These are phyloP conservation scores for Sparassis latifolia DNA, from an alignment of 1,284 basidiomycete species.

Conservation along the genomic window DNA sequence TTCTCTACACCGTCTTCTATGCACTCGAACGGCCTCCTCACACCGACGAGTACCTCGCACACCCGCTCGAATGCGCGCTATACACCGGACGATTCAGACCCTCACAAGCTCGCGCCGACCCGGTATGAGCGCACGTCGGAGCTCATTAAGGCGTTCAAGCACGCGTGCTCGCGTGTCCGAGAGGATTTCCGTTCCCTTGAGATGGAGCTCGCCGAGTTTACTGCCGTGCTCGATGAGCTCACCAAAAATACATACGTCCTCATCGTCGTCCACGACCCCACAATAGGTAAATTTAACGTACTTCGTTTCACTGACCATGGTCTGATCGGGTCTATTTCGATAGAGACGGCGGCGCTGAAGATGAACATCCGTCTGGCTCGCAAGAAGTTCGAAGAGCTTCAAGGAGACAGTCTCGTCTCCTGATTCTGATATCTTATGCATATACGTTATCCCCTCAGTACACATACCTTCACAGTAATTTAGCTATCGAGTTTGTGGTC, in stretches of 20 bases:
- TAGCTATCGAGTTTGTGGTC: no score
- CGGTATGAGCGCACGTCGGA: conserved; percentile 96
- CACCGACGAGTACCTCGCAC: conserved; percentile 10
- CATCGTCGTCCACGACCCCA: conserved; percentile 82
- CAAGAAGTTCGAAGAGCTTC: conserved; percentile 78
- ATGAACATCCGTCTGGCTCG: conserved; percentile 80
- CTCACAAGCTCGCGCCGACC: conserved; percentile 61
- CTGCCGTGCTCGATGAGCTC: conserved; percentile 91
- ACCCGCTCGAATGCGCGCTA: conserved; percentile 12
- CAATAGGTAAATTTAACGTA: conserved; percentile 57
- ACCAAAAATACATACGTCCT: conserved; percentile 94
- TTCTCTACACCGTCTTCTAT: conserved; percentile 24
- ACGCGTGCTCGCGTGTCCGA: conserved; percentile 77
- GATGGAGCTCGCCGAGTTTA: conserved; percentile 79
- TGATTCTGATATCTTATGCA: conserved; percentile 1
- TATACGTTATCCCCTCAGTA: background rate
- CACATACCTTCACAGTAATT: no score
- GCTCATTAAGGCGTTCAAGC: conserved; percentile 92
- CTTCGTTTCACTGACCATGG: background rate
- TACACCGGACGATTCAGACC: conserved; percentile 24
- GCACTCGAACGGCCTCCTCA: conserved; percentile 11
- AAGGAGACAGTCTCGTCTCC: conserved; percentile 51
- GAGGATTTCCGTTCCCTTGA: conserved; percentile 80
- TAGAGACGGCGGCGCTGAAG: conserved; percentile 80
- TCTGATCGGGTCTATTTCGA: background rate